These are phyloP conservation scores for Collariella sp. DNA, from an alignment of 495 filamentous ascomycete genomes.

Conservation along the genomic window DNA sequence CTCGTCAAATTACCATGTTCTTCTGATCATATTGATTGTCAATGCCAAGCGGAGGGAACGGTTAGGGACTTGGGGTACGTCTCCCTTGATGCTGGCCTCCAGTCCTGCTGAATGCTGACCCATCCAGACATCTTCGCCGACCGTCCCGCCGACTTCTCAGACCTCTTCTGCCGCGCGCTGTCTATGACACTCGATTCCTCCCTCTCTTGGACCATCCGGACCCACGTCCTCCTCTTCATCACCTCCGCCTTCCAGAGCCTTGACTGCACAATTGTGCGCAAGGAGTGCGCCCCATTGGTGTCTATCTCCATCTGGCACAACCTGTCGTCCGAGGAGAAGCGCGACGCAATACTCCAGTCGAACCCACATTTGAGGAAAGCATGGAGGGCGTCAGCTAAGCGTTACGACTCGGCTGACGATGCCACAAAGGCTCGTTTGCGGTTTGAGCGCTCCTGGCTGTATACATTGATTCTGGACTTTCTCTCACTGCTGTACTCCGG, in stretches of 20 bases:
- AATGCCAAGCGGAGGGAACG: conserved; percentile 84
- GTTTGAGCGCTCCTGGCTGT: conserved; percentile 93
- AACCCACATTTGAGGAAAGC: conserved; percentile 67
- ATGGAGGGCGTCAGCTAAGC: conserved; percentile 80
- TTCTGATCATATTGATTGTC: conserved; percentile 73
- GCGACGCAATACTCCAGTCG: conserved; percentile 61
- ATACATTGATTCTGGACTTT: conserved; percentile 77
- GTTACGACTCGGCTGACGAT: conserved; percentile 84
- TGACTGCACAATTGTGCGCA: conserved; percentile 79
- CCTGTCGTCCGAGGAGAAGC: conserved; percentile 58
- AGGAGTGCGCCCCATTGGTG: conserved; percentile 92
- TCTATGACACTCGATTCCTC: conserved; percentile 81
- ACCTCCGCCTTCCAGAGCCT: conserved; percentile 90
- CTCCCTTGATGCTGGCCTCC: not conserved
- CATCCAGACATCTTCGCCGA: conserved; percentile 57
- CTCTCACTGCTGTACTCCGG: conserved; percentile 59
- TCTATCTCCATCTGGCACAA: conserved; percentile 95
- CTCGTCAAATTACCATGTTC: conserved; percentile 81
- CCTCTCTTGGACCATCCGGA: conserved; percentile 59
- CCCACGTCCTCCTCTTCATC: conserved; percentile 75
- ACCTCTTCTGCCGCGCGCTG: conserved; percentile 80
- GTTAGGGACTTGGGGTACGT: conserved; percentile 66
- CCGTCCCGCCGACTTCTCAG: conserved; percentile 74
- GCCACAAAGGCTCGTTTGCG: conserved; percentile 64
- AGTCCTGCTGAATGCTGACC: not conserved